Percentiles rank a stretch among this genome's conserved stretches.
Evolutionary conservation across 1,284 basidiomycete genomes (phyloP).

Genomic region (Trichosporon sp.): DNA sequence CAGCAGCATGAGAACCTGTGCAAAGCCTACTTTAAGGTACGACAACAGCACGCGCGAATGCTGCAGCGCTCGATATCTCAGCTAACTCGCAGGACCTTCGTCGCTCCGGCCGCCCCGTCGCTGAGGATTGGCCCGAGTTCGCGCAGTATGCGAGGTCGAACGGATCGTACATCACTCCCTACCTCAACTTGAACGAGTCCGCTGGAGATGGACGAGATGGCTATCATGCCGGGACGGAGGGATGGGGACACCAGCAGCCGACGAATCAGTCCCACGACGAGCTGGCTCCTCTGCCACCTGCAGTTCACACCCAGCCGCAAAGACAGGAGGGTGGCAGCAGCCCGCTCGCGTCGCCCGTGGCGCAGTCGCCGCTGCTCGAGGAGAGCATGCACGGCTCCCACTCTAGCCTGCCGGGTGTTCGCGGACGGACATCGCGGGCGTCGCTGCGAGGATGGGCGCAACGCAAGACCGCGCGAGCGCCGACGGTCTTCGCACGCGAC

Average conservation of each 20-base stretch:
- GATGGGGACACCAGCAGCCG: not conserved
- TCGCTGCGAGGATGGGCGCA: slow-evolving; percentile 5
- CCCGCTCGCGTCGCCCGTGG: not conserved
- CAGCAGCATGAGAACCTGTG: slow-evolving; percentile 99
- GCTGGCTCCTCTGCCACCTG: not conserved
- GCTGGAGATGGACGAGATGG: not conserved
- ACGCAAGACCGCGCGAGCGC: slow-evolving; percentile 52
- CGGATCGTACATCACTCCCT: slow-evolving; percentile 64
- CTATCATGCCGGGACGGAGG: not conserved
- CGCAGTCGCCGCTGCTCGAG: slow-evolving; percentile 3
- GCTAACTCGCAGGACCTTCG: slow-evolving; percentile 61
- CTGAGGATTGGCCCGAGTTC: slow-evolving; percentile 96
- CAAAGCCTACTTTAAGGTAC: slow-evolving; percentile 85
- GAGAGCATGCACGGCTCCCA: slow-evolving; percentile 8
- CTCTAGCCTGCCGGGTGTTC: not conserved
- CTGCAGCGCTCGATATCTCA: not conserved
- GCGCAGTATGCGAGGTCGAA: slow-evolving; percentile 69
- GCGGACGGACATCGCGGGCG: not conserved
- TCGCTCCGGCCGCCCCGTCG: slow-evolving; percentile 82
- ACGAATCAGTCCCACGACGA: not conserved
- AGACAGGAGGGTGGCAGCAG: not conserved
- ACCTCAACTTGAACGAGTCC: slow-evolving; percentile 40
- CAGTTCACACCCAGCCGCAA: not conserved
- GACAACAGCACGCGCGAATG: not conserved
- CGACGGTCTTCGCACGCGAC: slow-evolving; percentile 81